A percentile compares a stretch with the other conserved stretches of the same genome.
Conservation (phyloP, 305 asterid genomes). For the Andrographis paniculata region DNA sequence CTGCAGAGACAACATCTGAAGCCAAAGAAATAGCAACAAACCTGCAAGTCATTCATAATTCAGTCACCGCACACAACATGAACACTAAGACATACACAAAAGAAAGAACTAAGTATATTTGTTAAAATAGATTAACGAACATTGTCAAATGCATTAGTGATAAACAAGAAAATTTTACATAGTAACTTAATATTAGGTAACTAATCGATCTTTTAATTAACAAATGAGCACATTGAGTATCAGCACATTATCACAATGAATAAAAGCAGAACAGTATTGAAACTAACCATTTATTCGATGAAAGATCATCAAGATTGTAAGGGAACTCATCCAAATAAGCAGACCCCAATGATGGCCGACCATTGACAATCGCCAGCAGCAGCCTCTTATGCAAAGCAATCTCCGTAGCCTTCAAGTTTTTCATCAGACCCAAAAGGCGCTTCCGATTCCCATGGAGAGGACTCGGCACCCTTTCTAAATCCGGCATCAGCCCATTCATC, state of each 20-base stretch:
- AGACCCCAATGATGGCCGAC: constrained; percentile 69
- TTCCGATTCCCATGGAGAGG: constrained; percentile 71
- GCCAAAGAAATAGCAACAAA: constrained; percentile 71
- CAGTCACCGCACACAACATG: constrained; percentile 30
- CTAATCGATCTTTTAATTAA: too few species aligned
- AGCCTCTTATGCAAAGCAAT: constrained; percentile 52
- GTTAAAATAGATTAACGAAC: too few species aligned
- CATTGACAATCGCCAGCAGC: constrained; percentile 71
- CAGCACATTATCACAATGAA: background rate
- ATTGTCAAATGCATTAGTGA: too few species aligned
- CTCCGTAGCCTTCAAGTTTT: constrained; percentile 76
- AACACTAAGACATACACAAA: constrained; percentile 5
- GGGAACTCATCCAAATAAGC: constrained; percentile 87
- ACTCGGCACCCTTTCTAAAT: constrained; percentile 53
- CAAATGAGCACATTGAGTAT: too few species aligned
- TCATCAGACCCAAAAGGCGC: constrained; percentile 79
- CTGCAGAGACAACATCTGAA: constrained; percentile 74
- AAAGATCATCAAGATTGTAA: constrained; percentile 62
- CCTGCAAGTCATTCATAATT: constrained; percentile 63
- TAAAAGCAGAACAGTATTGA: constrained; percentile 9
- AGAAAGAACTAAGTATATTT: too few species aligned
- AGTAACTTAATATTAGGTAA: too few species aligned
- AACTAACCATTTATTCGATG: constrained; percentile 79
- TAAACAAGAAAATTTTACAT: too few species aligned
- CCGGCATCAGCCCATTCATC: constrained; percentile 88